Evolutionary conservation across 768 basidiomycete genomes (phyloP).

Genomic region (Lenzites betulinus): DNA sequence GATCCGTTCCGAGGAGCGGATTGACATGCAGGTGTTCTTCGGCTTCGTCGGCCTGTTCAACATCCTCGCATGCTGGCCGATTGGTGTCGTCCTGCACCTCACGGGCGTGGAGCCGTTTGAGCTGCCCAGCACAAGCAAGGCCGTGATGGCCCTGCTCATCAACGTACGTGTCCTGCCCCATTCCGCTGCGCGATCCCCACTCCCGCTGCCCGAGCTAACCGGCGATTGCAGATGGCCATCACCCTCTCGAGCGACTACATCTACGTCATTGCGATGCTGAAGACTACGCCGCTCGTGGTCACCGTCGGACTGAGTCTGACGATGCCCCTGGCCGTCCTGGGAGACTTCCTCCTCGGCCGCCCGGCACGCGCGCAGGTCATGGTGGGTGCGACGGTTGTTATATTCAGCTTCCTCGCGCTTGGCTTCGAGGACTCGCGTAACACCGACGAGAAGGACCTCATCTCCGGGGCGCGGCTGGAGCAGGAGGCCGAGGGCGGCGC

Average conservation of each 20-base stretch:
- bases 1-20: constrained; percentile 76
- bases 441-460: constrained; percentile 26
- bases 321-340: constrained; percentile 87
- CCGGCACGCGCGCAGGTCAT: constrained; percentile 61
- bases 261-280: constrained; percentile 90
- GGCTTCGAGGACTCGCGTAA: constrained; percentile 53
- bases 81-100: constrained; percentile 76
- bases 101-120: constrained; percentile 74
- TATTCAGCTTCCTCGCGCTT: constrained; percentile 75
- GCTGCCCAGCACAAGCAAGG: constrained; percentile 55
- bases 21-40: constrained; percentile 94
- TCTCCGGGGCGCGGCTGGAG: constrained; percentile 19
- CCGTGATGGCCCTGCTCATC: constrained; percentile 50
- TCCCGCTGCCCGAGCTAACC: not conserved
- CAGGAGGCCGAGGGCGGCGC: constrained; percentile 16
- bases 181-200: not conserved
- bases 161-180: constrained; percentile 47
- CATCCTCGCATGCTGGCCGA: constrained; percentile 71
- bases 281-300: constrained; percentile 92
- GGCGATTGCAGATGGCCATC: constrained; percentile 66
- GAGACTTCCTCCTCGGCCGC: constrained; percentile 69
- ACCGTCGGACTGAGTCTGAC: constrained; percentile 93
- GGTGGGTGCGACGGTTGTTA: constrained; percentile 74
- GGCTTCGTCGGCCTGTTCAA: constrained; percentile 93
- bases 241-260: constrained; percentile 84